A percentile compares a stretch with the other conserved stretches of the same genome.
These are phyloP conservation scores for Phalaenopsis equestris DNA, from an alignment of 106 monocot genomes.

Conservation along the genomic window DNA sequence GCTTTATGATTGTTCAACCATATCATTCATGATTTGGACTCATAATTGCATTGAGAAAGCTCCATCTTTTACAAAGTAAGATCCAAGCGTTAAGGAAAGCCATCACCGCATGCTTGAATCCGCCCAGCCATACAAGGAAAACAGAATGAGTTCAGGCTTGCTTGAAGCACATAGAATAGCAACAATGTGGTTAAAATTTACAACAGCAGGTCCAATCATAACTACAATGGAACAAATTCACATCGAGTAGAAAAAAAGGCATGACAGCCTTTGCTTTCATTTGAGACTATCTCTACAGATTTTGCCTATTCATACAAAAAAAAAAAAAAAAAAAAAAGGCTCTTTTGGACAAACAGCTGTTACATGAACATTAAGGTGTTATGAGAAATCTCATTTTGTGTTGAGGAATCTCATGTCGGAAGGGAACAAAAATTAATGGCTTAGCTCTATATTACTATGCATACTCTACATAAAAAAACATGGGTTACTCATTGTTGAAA, in stretches of 20 bases:
- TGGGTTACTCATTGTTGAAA: not conserved
- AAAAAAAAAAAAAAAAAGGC: not conserved
- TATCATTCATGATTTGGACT: too few species aligned
- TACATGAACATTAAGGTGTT: not conserved
- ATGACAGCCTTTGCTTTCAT: not conserved
- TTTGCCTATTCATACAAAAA: slow-evolving; percentile 1
- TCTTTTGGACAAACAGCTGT: not conserved
- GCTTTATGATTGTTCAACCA: too few species aligned
- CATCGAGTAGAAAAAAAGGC: not conserved
- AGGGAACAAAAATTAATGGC: not conserved
- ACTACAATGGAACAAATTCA: not conserved
- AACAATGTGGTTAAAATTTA: not conserved
- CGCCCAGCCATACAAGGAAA: not conserved
- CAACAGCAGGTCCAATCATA: not conserved
- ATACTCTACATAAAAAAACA: not conserved
- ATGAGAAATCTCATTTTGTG: slow-evolving; percentile 4
- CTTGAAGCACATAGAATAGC: not conserved
- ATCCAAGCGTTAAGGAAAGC: not conserved
- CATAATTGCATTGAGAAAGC: too few species aligned
- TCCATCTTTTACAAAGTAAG: too few species aligned
- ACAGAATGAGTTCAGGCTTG: not conserved
- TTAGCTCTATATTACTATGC: not conserved
- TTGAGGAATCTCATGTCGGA: not conserved
- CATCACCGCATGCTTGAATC: not conserved
- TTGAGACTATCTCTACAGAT: slow-evolving; percentile 3